Evolutionary conservation across 345 rosid genomes (phyloP).

Genomic region (Excoecaria cochinchinensis): DNA sequence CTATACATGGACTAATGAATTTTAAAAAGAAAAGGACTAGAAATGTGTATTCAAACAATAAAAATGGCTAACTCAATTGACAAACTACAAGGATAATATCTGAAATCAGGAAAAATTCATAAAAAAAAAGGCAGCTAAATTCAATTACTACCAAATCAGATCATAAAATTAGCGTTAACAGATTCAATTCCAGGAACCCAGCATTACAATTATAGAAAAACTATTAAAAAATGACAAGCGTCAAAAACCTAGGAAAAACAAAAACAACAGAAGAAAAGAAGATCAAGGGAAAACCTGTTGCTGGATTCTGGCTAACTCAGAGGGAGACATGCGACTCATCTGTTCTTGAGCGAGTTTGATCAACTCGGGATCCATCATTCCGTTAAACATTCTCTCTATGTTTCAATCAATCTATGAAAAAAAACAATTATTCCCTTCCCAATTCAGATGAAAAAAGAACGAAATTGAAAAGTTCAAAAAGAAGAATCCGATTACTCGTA

Average conservation of each 20-base stretch:
- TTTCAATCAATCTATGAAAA: neutral
- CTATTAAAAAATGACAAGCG: neutral
- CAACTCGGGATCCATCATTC: constrained; percentile 96
- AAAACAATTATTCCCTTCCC: neutral
- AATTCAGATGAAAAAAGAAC: neutral
- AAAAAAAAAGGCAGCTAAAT: neutral
- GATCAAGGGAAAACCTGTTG: constrained; percentile 25
- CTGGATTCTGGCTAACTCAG: constrained; percentile 53
- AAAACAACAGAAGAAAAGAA: neutral
- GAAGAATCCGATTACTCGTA: neutral
- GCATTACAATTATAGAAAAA: neutral
- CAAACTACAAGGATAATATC: too few relatives aligned
- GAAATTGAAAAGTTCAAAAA: neutral
- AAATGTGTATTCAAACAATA: too few relatives aligned
- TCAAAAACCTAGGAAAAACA: neutral
- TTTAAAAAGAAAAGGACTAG: too few relatives aligned
- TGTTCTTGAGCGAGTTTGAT: constrained; percentile 88
- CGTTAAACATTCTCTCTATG: constrained; percentile 51
- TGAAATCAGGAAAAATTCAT: neutral
- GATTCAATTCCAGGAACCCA: neutral
- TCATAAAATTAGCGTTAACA: neutral
- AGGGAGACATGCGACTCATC: constrained; percentile 92
- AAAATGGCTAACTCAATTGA: too few relatives aligned
- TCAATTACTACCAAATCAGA: neutral
- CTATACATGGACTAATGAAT: too few relatives aligned